Evolutionary conservation across 495 filamentous ascomycete species (phyloP).

Genomic region (Margaritispora aquatica): DNA sequence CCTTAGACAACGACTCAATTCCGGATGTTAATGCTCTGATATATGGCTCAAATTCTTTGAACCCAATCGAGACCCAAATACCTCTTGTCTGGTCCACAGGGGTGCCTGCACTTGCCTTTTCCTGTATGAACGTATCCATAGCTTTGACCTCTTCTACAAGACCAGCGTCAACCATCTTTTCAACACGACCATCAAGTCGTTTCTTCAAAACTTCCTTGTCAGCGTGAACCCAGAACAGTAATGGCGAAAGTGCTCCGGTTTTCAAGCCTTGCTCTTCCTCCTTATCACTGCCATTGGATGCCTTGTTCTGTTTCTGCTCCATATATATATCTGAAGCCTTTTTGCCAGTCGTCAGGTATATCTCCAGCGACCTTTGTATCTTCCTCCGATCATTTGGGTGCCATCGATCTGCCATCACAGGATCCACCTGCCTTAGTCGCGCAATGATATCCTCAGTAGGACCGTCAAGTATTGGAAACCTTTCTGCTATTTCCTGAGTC

Average conservation of each 20-base stretch:
- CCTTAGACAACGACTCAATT: constrained; percentile 27
- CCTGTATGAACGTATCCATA: constrained; percentile 49
- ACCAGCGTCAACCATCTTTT: constrained; percentile 73
- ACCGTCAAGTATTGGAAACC: constrained; percentile 67
- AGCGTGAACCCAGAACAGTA: constrained; percentile 87
- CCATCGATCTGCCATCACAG: constrained; percentile 84
- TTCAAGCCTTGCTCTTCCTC: background rate
- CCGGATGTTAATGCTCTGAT: constrained; percentile 43
- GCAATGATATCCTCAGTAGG: constrained; percentile 63
- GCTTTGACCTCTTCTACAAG: constrained; percentile 58
- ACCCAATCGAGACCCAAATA: constrained; percentile 95
- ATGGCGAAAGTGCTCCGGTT: constrained; percentile 34
- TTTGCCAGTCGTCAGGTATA: constrained; percentile 72
- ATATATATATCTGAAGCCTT: constrained; percentile 84
- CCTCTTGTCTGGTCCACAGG: constrained; percentile 65
- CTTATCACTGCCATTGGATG: background rate
- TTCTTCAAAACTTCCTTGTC: constrained; percentile 55
- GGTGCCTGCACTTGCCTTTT: constrained; percentile 40
- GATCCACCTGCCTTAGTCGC: constrained; percentile 74
- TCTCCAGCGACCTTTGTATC: constrained; percentile 83
- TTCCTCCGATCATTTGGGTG: constrained; percentile 89
- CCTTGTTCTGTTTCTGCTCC: constrained; percentile 46
- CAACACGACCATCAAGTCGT: constrained; percentile 70
- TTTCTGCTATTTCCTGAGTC: constrained; percentile 16
- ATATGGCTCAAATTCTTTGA: constrained; percentile 79